Evolutionary conservation across 2,329 filamentous ascomycete genomes (phyloP), one percentile per base, ranked within the genome.

Genomic region (Thyridium curvatum): DNA sequence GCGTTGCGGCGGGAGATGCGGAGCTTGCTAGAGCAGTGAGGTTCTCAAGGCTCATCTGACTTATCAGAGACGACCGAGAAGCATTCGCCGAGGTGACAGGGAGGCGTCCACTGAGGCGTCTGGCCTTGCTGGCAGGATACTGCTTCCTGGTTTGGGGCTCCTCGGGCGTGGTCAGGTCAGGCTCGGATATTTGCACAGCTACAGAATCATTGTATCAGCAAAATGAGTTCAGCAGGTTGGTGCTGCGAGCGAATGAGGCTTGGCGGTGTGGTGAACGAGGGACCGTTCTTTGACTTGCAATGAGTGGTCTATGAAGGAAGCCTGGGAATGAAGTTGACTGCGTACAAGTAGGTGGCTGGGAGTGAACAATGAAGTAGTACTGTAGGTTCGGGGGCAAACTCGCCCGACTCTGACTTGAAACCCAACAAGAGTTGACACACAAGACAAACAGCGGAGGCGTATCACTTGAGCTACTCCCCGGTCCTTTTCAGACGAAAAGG

Each of bases 161-260:
- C 30, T 69, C 65, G 12, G 52, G 46, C 13, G 54, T 45, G 12
- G 58, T 48, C 17, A 37, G 21, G 40, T 64, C 61, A 15, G 74
- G 72, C 48, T 79, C 74, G 34, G 73, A 69, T 42, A 79, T 79
- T 51, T 79, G 74, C 39, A 79, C 76, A 41, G 73, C 74, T 71
- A 41, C 54, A 50, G 29, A 39, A 41, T 34, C n/a, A n/a, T n/a
- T n/a, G n/a, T n/a, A n/a, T n/a, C n/a, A n/a, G n/a, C n/a, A n/a
- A n/a, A n/a, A n/a, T n/a, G n/a, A n/a, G n/a, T n/a, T n/a, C n/a
- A n/a, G n/a, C n/a, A n/a, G n/a, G n/a, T n/a, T n/a, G n/a, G n/a
- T n/a, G n/a, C n/a, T n/a, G n/a, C n/a, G n/a, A n/a, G n/a, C n/a
- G n/a, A n/a, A n/a, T 13, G 37, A 34, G 29, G 31, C 15, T 30